Evolutionary conservation across 768 basidiomycete genomes (phyloP).

Genomic region (Boletus sensibilis): DNA sequence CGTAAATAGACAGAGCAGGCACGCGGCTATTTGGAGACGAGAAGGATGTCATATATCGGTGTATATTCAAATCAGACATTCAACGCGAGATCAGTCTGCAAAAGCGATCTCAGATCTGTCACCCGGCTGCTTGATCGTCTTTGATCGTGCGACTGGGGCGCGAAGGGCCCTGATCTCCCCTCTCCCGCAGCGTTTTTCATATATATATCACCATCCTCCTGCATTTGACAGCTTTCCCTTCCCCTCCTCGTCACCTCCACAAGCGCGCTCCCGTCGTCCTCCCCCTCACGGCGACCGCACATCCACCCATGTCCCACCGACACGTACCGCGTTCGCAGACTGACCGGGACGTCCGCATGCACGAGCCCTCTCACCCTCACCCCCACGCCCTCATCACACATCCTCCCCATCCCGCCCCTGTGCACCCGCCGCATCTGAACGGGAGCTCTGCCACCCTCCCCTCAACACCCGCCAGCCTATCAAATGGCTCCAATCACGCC

Average conservation of each 20-base stretch:
- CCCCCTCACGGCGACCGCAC: slow-evolving; percentile 24
- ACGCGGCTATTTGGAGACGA: slow-evolving; percentile 55
- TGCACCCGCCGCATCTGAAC: slow-evolving; percentile 50
- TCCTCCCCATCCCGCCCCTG: slow-evolving; percentile 35
- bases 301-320: slow-evolving; percentile 53
- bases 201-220: slow-evolving; percentile 57
- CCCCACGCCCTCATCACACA: slow-evolving; percentile 44
- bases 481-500: slow-evolving; percentile 44
- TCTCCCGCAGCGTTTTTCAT: slow-evolving; percentile 41
- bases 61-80: slow-evolving; percentile 38
- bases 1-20: slow-evolving; percentile 44
- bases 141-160: slow-evolving; percentile 58
- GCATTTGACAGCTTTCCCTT: slow-evolving; percentile 45
- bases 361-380: slow-evolving; percentile 50
- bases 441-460: slow-evolving; percentile 45
- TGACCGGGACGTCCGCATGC: slow-evolving; percentile 63
- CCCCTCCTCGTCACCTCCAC: slow-evolving; percentile 42
- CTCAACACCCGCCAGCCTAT: slow-evolving; percentile 42
- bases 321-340: slow-evolving; percentile 55
- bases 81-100: slow-evolving; percentile 40
- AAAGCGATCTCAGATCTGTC: slow-evolving; percentile 37
- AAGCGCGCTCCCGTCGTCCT: slow-evolving; percentile 26
- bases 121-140: slow-evolving; percentile 52
- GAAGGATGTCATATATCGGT: slow-evolving; percentile 33
- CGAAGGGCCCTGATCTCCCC: slow-evolving; percentile 44